Evolutionary conservation across 257 asterid species (phyloP).

Genomic region (Ehretia macrophylla): DNA sequence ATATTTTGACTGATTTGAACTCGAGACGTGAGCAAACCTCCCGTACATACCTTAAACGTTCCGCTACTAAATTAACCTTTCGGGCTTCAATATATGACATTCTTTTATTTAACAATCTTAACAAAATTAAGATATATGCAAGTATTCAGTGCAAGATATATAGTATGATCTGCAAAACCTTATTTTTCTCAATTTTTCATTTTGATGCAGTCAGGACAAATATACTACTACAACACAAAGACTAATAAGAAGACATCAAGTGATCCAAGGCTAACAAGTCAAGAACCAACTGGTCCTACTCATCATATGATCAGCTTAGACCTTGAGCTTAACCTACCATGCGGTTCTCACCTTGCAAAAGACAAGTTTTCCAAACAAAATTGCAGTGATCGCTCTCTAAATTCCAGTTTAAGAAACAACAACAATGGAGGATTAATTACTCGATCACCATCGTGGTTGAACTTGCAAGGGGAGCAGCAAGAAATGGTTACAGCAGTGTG

Average conservation of each 20-base stretch:
- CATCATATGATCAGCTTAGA: conserved; percentile 59
- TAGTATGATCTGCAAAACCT: background rate
- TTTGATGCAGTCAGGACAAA: conserved; percentile 60
- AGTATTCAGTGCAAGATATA: no score
- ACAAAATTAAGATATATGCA: no score
- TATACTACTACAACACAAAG: conserved; percentile 54
- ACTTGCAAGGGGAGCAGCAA: conserved; percentile 51
- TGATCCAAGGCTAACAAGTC: conserved; percentile 36
- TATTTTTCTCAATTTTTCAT: background rate
- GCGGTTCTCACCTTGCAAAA: conserved; percentile 29
- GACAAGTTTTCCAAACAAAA: background rate
- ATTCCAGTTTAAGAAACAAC: no score
- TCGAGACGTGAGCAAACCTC: no score
- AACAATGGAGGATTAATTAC: background rate
- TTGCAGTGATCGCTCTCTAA: background rate
- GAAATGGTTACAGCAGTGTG: conserved; percentile 78
- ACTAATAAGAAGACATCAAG: conserved; percentile 39
- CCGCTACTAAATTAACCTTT: no score
- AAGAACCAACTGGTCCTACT: conserved; percentile 16
- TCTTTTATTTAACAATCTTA: no score
- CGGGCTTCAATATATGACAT: no score
- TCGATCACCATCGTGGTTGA: conserved; percentile 43
- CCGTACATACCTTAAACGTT: no score
- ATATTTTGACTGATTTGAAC: no score
- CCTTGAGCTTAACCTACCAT: conserved; percentile 62